Percentiles rank a stretch among this genome's conserved stretches.
These are phyloP conservation scores for Royoungia palumana DNA, from an alignment of 768 basidiomycete species.

Conservation along the genomic window DNA sequence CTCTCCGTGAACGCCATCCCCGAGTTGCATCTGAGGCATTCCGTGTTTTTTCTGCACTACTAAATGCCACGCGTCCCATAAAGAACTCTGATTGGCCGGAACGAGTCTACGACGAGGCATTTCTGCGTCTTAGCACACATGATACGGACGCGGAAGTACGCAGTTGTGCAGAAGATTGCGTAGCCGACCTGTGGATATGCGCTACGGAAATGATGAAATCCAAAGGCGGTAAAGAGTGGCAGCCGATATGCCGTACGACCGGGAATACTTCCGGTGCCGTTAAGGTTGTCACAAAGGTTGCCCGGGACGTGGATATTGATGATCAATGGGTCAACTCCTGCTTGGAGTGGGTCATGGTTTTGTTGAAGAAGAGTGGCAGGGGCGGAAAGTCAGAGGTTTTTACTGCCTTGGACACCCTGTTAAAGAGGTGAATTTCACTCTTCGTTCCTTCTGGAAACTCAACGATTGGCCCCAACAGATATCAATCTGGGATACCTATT, in stretches of 20 bases:
- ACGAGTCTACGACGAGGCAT: constrained; percentile 69
- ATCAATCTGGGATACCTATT: constrained; percentile 46
- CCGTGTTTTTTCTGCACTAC: constrained; percentile 78
- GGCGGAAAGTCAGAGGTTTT: constrained; percentile 79
- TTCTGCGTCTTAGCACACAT: constrained; percentile 64
- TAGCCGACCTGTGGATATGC: constrained; percentile 85
- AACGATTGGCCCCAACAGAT: constrained; percentile 31
- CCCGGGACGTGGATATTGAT: constrained; percentile 62
- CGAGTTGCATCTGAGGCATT: constrained; percentile 87
- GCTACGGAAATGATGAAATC: constrained; percentile 68
- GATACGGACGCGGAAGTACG: constrained; percentile 94
- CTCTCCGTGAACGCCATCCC: constrained; percentile 80
- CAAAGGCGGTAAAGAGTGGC: constrained; percentile 77
- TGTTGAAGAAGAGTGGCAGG: constrained; percentile 78
- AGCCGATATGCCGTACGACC: constrained; percentile 64
- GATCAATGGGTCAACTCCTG: constrained; percentile 82
- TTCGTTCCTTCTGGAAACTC: background rate
- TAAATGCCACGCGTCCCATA: constrained; percentile 71
- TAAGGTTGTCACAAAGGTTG: constrained; percentile 80
- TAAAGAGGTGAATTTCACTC: constrained; percentile 52
- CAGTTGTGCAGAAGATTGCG: constrained; percentile 71
- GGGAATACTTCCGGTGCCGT: constrained; percentile 76
- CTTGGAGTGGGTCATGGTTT: constrained; percentile 68
- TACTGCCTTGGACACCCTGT: constrained; percentile 64
- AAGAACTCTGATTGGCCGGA: constrained; percentile 66